Evolutionary conservation across 2,329 filamentous ascomycete species (phyloP).

Genomic region (Scortechinia acanthostroma): DNA sequence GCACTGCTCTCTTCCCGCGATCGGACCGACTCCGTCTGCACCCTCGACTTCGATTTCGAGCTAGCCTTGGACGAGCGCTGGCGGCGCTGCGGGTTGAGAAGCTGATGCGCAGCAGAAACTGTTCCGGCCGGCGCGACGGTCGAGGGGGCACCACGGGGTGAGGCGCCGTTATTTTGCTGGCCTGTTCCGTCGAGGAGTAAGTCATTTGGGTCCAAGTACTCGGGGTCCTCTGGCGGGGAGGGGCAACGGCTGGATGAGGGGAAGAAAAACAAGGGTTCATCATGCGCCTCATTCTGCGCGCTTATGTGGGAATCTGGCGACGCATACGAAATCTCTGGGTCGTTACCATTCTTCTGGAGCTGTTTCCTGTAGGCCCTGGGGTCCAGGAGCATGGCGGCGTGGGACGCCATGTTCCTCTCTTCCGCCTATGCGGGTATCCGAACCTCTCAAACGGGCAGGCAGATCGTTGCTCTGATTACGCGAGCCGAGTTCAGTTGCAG

Average conservation of each 20-base stretch:
- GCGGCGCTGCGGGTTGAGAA: neutral
- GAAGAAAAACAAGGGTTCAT: neutral
- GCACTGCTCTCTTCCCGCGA: too few relatives aligned
- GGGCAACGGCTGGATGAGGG: neutral
- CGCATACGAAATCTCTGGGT: neutral
- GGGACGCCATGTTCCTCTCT: neutral
- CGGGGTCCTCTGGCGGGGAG: neutral
- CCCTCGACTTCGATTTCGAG: neutral
- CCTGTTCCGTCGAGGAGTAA: neutral
- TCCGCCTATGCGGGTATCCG: neutral
- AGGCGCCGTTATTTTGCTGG: neutral
- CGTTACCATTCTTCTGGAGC: neutral
- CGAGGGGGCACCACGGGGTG: neutral
- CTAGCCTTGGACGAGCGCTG: neutral
- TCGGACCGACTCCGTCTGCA: neutral
- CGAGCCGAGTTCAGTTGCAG: too few relatives aligned
- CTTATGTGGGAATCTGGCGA: neutral
- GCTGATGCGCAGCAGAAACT: neutral
- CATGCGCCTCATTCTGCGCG: neutral
- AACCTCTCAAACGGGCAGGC: too few relatives aligned
- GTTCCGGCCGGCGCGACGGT: neutral
- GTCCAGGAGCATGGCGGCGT: conserved; percentile 1
- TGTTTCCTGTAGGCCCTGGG: neutral
- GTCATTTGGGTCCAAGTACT: neutral
- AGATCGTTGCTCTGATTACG: too few relatives aligned